These are phyloP conservation scores for Epicoccum sorghinum DNA, from an alignment of 2,329 filamentous ascomycete species.

Conservation along the genomic window DNA sequence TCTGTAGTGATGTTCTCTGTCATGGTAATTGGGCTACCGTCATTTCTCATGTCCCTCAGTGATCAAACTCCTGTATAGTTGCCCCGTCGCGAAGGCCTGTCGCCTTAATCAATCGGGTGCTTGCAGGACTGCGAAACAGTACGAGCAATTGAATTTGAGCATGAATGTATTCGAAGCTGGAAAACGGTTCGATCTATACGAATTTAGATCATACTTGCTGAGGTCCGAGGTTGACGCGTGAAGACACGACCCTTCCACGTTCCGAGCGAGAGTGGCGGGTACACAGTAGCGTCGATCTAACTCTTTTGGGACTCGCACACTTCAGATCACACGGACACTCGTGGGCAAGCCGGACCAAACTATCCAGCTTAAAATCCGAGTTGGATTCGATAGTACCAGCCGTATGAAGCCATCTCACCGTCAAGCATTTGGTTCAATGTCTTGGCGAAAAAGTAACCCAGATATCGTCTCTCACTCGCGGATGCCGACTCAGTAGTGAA, in stretches of 20 bases:
- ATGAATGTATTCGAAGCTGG: neutral
- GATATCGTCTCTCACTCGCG: no score
- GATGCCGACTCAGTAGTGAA: no score
- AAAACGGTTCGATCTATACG: no score
- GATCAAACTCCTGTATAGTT: neutral
- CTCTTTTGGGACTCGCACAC: neutral
- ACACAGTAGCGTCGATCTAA: neutral
- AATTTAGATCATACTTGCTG: neutral
- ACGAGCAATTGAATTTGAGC: neutral
- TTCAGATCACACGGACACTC: constrained; percentile 1
- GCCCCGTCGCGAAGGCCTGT: neutral
- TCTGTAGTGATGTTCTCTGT: constrained; percentile 7
- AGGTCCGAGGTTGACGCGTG: neutral
- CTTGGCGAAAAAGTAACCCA: no score
- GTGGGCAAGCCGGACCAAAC: neutral
- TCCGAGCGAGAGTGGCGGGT: neutral
- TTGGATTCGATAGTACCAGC: no score
- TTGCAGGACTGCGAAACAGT: neutral
- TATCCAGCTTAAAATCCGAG: no score
- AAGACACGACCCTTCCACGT: neutral
- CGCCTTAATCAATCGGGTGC: constrained; percentile 1
- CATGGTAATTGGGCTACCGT: neutral
- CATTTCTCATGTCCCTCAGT: no score
- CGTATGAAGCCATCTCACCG: no score
- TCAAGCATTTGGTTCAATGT: no score